Conservation (phyloP, 164 flowering plant species). For the Vitis cinerea region DNA sequence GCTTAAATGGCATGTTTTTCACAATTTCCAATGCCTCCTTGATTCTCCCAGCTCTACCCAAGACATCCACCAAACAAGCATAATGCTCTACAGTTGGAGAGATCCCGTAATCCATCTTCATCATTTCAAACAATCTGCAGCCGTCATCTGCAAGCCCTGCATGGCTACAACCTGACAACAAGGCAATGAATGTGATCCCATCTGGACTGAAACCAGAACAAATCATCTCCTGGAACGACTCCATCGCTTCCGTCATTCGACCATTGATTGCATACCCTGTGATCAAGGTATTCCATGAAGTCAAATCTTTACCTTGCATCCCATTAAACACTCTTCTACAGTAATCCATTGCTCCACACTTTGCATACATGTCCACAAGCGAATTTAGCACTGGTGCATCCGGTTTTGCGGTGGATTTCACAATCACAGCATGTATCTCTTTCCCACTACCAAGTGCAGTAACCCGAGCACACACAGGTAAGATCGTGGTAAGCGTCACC, state of each 20-base stretch:
- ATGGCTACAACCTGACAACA: conserved; percentile 48
- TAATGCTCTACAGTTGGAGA: conserved; percentile 38
- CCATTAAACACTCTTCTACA: conserved; percentile 30
- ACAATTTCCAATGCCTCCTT: conserved; percentile 35
- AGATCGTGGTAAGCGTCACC: conserved; percentile 35
- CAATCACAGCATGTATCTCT: conserved; percentile 41
- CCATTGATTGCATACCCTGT: conserved; percentile 45
- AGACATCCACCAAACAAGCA: conserved; percentile 45
- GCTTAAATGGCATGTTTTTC: conserved; percentile 38
- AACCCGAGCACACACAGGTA: conserved; percentile 27
- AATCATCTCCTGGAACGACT: conserved; percentile 38
- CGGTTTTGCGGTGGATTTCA: conserved; percentile 23
- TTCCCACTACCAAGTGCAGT: conserved; percentile 31
- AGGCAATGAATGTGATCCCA: conserved; percentile 37
- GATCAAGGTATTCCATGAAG: conserved; percentile 41
- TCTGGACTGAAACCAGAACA: conserved; percentile 23
- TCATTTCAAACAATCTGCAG: conserved; percentile 26
- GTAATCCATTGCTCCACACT: conserved; percentile 38
- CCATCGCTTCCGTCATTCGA: conserved; percentile 19
- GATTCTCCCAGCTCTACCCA: conserved; percentile 37
- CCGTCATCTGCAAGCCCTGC: conserved; percentile 32
- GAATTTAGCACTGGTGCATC: conserved; percentile 35
- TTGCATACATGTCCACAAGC: conserved; percentile 45
- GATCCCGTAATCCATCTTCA: conserved; percentile 32
- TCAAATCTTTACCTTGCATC: conserved; percentile 32